phyloP scores from a whole-genome alignment of 768 basidiomycete genomes.

The Mycena polygramma region DNA sequence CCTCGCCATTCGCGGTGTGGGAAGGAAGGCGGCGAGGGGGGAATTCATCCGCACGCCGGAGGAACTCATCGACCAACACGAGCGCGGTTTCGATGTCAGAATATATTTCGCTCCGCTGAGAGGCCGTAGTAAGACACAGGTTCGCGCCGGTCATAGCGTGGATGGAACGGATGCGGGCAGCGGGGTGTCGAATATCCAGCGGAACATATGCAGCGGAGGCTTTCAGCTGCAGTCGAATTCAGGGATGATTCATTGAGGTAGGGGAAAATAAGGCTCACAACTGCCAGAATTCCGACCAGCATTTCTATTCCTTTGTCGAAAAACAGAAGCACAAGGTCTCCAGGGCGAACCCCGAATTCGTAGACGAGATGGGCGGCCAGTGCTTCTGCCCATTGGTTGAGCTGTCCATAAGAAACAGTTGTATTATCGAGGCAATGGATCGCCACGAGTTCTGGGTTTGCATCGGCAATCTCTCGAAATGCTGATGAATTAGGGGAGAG shows the following conservation, averaged over 20 bases:
- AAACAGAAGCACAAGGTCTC: constrained; percentile 1
- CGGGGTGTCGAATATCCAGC: constrained; percentile 9
- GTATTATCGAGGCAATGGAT: not conserved
- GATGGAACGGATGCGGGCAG: not conserved
- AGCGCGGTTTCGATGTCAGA: not conserved
- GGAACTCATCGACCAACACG: constrained; percentile 4
- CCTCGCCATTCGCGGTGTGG: not conserved
- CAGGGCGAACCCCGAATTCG: not conserved
- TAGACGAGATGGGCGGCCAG: constrained; percentile 2
- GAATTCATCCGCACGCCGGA: not conserved
- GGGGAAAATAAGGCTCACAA: not conserved
- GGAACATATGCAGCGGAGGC: constrained; percentile 6
- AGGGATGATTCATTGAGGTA: not conserved
- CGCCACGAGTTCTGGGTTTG: constrained; percentile 11
- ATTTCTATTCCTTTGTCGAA: constrained; percentile 18
- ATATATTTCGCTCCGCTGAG: not conserved
- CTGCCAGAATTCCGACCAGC: constrained; percentile 11
- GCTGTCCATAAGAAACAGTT: constrained; percentile 3
- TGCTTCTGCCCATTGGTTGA: not conserved
- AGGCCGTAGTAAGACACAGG: constrained; percentile 17
- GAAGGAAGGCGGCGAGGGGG: not conserved
- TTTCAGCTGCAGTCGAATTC: not conserved
- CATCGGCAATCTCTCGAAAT: constrained; percentile 7
- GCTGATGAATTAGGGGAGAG: constrained; percentile 2
- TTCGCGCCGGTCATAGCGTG: constrained; percentile 5